Conservation (phyloP, 2,329 filamentous ascomycete species). For the Thielaviopsis populi region DNA sequence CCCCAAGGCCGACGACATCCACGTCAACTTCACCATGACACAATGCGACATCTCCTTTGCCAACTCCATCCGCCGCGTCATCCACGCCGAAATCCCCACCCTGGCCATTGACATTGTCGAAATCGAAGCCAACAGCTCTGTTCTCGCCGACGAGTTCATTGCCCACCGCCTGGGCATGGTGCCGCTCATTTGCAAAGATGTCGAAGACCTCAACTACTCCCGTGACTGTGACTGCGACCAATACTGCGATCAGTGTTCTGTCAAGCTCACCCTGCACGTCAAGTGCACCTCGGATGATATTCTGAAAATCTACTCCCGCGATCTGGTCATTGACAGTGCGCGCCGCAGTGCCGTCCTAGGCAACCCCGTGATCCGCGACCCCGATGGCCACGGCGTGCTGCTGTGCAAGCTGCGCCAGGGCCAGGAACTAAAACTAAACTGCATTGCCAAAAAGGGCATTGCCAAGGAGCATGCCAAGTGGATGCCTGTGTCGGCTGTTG, state of each 20-base stretch:
- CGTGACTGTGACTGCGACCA: constrained; percentile 95
- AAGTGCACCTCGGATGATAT: constrained; percentile 73
- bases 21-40: constrained; percentile 82
- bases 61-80: constrained; percentile 79
- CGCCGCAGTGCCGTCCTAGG: constrained; percentile 63
- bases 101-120: constrained; percentile 92
- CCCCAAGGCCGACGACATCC: constrained; percentile 55
- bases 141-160: constrained; percentile 90
- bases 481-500: constrained; percentile 81
- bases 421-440: constrained; percentile 80
- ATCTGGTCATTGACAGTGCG: constrained; percentile 58
- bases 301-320: constrained; percentile 87
- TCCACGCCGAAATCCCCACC: constrained; percentile 87
- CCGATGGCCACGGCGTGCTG: constrained; percentile 64
- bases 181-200: constrained; percentile 70
- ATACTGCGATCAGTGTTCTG: constrained; percentile 82
- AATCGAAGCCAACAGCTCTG: constrained; percentile 85
- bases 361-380: constrained; percentile 68
- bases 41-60: constrained; percentile 83
- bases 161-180: constrained; percentile 83
- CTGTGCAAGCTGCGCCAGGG: constrained; percentile 82
- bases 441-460: constrained; percentile 95
- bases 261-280: constrained; percentile 70
- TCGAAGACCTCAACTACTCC: constrained; percentile 70
- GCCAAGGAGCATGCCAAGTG: constrained; percentile 98